Evolutionary conservation across 2,329 filamentous ascomycete species (phyloP).

Genomic region (Penicillium sp.): DNA sequence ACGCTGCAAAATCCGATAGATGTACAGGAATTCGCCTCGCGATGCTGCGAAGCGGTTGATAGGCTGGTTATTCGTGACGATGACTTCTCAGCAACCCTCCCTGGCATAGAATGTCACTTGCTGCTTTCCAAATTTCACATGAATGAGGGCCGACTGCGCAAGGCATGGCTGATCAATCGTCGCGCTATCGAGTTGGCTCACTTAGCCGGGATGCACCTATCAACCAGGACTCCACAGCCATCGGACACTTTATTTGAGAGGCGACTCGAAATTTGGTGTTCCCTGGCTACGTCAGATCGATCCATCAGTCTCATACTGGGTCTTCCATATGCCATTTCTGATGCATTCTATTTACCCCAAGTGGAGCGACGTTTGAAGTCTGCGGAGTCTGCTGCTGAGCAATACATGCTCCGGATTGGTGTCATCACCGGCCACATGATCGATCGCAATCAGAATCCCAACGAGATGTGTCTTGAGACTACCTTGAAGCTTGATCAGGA

Average conservation of each 20-base stretch:
- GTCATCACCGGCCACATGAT: slow-evolving; percentile 41
- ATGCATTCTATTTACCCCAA: slow-evolving; percentile 32
- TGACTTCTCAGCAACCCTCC: slow-evolving; percentile 51
- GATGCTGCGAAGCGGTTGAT: slow-evolving; percentile 50
- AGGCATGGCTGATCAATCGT: slow-evolving; percentile 55
- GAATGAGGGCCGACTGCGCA: slow-evolving; percentile 57
- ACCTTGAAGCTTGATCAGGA: slow-evolving; percentile 47
- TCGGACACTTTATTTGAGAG: slow-evolving; percentile 29
- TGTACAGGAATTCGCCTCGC: slow-evolving; percentile 47
- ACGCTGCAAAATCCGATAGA: slow-evolving; percentile 39
- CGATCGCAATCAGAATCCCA: slow-evolving; percentile 43
- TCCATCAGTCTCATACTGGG: slow-evolving; percentile 56
- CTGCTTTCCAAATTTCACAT: slow-evolving; percentile 55
- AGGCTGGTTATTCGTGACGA: slow-evolving; percentile 52
- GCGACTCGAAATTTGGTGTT: slow-evolving; percentile 41
- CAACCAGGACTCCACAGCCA: slow-evolving; percentile 29
- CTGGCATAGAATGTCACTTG: slow-evolving; percentile 55
- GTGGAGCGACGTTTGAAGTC: slow-evolving; percentile 22
- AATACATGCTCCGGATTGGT: slow-evolving; percentile 33
- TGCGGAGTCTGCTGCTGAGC: slow-evolving; percentile 23
- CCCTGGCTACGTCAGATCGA: slow-evolving; percentile 48
- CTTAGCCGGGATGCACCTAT: slow-evolving; percentile 51
- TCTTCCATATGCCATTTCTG: slow-evolving; percentile 48
- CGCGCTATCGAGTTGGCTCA: slow-evolving; percentile 55
- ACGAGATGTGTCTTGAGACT: slow-evolving; percentile 36